These are phyloP conservation scores for Starmerella apis DNA, from an alignment of 805 yeast genomes.

Conservation along the genomic window DNA sequence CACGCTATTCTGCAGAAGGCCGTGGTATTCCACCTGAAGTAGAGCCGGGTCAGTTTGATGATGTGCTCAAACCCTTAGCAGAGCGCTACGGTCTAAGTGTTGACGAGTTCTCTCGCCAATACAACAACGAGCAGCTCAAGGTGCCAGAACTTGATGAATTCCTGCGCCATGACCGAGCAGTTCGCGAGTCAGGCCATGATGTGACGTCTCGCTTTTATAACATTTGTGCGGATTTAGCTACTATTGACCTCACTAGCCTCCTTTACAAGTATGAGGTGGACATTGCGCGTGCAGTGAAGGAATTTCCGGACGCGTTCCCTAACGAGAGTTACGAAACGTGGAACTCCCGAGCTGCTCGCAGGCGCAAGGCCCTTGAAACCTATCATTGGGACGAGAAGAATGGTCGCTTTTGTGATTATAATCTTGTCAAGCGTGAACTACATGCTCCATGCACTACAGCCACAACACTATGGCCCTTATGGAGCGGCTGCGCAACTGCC, in stretches of 20 bases:
- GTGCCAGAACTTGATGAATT: conserved; percentile 84
- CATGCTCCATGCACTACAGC: conserved; percentile 63
- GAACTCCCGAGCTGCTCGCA: conserved; percentile 44
- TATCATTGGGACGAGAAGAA: conserved; percentile 76
- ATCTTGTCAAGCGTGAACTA: conserved; percentile 46
- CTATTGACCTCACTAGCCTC: conserved; percentile 77
- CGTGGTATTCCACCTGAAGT: conserved; percentile 95
- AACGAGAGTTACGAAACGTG: conserved; percentile 47
- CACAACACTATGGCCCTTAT: conserved; percentile 84
- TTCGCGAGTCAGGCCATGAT: conserved; percentile 94
- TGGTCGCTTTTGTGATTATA: conserved; percentile 76
- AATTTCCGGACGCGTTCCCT: conserved; percentile 43
- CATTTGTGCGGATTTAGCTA: conserved; percentile 76
- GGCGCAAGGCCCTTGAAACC: conserved; percentile 49
- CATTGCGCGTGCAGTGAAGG: conserved; percentile 53
- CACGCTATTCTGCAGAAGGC: conserved; percentile 85
- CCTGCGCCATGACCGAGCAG: conserved; percentile 85
- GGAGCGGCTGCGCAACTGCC: conserved; percentile 61
- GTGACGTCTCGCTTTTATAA: conserved; percentile 87
- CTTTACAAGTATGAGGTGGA: conserved; percentile 84
- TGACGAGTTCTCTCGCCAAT: conserved; percentile 56
- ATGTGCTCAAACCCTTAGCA: conserved; percentile 58
- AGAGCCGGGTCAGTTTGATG: conserved; percentile 75
- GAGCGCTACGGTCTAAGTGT: conserved; percentile 47
- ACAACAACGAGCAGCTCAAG: conserved; percentile 51